Evolutionary conservation across 1,284 basidiomycete genomes (phyloP).

Genomic region (Pisolithus thermaeus): DNA sequence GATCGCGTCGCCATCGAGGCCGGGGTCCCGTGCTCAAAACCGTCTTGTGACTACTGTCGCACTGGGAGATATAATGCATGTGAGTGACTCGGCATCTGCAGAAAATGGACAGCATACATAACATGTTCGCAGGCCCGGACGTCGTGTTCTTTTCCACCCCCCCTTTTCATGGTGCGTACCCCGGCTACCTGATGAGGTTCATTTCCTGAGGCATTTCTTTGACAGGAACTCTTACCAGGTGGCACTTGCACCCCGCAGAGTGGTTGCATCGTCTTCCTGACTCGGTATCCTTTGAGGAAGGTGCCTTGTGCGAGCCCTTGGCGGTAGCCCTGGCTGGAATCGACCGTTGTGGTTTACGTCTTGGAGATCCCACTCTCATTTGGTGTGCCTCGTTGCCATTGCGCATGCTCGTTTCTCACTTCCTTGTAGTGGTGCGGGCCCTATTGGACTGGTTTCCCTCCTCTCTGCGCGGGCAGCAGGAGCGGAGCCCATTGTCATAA

Average conservation of each 20-base stretch:
- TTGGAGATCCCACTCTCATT: constrained; percentile 54
- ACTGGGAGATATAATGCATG: constrained; percentile 58
- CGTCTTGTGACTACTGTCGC: constrained; percentile 52
- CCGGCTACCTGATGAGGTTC: not conserved
- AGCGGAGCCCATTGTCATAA: constrained; percentile 70
- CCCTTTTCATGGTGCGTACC: constrained; percentile 47
- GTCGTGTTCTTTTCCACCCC: constrained; percentile 66
- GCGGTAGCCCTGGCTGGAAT: constrained; percentile 60
- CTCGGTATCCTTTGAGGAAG: constrained; percentile 56
- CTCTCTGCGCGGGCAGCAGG: constrained; percentile 79
- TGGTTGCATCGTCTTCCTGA: constrained; percentile 60
- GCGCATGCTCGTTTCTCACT: constrained; percentile 6
- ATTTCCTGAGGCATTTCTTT: not conserved
- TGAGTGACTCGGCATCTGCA: constrained; percentile 10
- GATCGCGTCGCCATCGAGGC: constrained; percentile 63
- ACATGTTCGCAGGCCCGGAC: constrained; percentile 34
- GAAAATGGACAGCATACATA: constrained; percentile 8
- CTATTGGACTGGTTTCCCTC: constrained; percentile 78
- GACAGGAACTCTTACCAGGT: constrained; percentile 52
- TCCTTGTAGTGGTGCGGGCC: constrained; percentile 62
- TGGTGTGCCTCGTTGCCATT: constrained; percentile 34
- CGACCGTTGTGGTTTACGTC: constrained; percentile 52
- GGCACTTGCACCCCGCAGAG: constrained; percentile 58
- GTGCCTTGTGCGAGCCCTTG: constrained; percentile 57
- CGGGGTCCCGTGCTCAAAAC: constrained; percentile 55